Base-by-base conservation (phyloP, 2,329 filamentous ascomycete species). In the Emmonsiellopsis sp. region DNA sequence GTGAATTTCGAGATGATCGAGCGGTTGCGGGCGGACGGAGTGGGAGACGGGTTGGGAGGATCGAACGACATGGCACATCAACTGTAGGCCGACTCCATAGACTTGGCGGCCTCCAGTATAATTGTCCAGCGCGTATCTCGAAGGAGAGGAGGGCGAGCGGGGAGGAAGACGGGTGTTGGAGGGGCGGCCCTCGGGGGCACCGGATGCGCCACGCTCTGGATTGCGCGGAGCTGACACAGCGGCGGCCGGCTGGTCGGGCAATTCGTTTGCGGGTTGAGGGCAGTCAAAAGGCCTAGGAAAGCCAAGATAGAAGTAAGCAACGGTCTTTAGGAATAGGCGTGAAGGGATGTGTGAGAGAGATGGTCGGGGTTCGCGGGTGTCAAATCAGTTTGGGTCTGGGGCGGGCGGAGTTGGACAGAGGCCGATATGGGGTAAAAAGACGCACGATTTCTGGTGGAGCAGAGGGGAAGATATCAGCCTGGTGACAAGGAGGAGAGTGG, bases 1-100 rank as follows among this genome's bases (percentile, higher is more conserved):
- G 77, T 76, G 58, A 84, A 73, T 61, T 77, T 77, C 54, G 78
- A 78, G 44, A 84, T 64, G 44, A 76, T 54, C 42, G 69, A 74
- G 56, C 68, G 68, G 63, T 68, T 70, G 59, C 71, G 68, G 62
- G 69, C 61, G 58, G 67, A 66, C 61, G 66, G 62, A 60, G 65
- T 62, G 51, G 66, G 60, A 56, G 67, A 62, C 57, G 65, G 54
- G 59, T 62, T 55, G 55, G 64, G 57, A 61, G 62, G 64, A 57
- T 70, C 66, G 63, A 69, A 63, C 61, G 70, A 71, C 70, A 72
- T 72, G 69, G 68, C 69, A 67, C 61, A 60, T 57, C 61, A 60
- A 46, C 61, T 54, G 60, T 53, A 60, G 57, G 60, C 60, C 63
- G 60, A 60, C 64, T 66, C 65, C 65, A 68, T 68, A 65, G 58